Evolutionary conservation across 108 stramenopile species (phyloP).

Genomic region (Cyclostephanos invisitatus): DNA sequence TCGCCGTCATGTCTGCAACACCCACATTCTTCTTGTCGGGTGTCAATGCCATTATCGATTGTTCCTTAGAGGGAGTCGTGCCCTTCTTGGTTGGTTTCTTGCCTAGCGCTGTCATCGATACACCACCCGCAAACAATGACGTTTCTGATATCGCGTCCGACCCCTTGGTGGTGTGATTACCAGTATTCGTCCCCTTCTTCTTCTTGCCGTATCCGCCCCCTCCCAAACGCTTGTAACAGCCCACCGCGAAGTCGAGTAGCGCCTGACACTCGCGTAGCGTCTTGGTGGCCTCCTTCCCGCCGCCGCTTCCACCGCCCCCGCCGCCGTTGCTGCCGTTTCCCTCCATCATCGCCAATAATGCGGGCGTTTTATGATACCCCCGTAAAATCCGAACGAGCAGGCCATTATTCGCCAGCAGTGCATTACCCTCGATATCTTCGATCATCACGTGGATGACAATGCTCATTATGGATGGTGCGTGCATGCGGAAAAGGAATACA

Average conservation of each 20-base stretch:
- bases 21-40: neutral
- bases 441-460: slow-evolving; percentile 10
- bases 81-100: slow-evolving; percentile 21
- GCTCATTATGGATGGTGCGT: neutral
- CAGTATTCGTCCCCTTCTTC: slow-evolving; percentile 10
- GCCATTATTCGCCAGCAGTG: slow-evolving; percentile 2
- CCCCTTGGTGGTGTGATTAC: too few species aligned
- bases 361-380: neutral
- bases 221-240: slow-evolving; percentile 17
- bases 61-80: slow-evolving; percentile 31
- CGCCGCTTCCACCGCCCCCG: neutral
- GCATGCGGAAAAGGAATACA: neutral
- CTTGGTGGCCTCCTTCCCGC: neutral
- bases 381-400: slow-evolving; percentile 12
- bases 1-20: too few species aligned
- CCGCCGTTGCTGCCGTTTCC: neutral
- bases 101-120: neutral
- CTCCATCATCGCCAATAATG: neutral
- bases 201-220: slow-evolving; percentile 9
- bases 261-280: slow-evolving; percentile 22
- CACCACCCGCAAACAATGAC: too few species aligned
- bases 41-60: neutral
- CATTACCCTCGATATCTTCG: slow-evolving; percentile 6
- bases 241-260: slow-evolving; percentile 25
- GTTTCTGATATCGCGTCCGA: too few species aligned